These are phyloP conservation scores for Mrakia gelida DNA, from an alignment of 768 basidiomycete genomes.

Conservation along the genomic window DNA sequence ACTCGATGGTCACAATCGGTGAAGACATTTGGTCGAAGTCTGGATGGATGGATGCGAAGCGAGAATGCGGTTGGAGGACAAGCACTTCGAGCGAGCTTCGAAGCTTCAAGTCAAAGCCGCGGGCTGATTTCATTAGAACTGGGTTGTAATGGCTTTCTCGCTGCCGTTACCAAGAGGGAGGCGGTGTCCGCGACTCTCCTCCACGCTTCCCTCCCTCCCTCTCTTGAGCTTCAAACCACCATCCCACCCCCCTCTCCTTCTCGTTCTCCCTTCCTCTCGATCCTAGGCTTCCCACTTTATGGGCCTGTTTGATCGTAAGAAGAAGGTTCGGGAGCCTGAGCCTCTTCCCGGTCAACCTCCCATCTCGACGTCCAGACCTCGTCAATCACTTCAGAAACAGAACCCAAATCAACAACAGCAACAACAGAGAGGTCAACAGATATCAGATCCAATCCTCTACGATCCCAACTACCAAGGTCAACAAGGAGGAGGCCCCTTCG, in stretches of 20 bases:
- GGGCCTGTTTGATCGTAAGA: conserved; percentile 11
- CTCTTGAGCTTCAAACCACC: background rate
- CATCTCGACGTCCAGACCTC: conserved; percentile 13
- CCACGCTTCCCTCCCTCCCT: background rate
- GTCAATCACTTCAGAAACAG: too few relatives aligned
- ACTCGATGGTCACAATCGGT: background rate
- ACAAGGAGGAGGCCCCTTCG: background rate
- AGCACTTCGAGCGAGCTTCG: background rate
- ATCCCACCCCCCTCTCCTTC: background rate
- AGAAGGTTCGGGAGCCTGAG: conserved; percentile 12
- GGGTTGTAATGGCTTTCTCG: background rate
- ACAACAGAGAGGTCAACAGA: background rate
- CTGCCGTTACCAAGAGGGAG: background rate
- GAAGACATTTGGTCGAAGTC: background rate
- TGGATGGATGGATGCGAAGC: background rate
- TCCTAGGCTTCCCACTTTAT: background rate
- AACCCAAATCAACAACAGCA: background rate
- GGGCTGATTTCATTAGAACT: background rate
- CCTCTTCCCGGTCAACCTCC: conserved; percentile 4
- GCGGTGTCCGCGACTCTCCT: background rate
- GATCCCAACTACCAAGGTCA: background rate
- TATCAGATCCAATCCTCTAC: background rate
- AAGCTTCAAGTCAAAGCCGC: background rate
- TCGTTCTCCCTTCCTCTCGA: background rate
- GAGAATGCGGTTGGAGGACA: background rate